These are phyloP conservation scores for Paraurostyla sp. DNA, from an alignment of 73 alveolate species.

Conservation along the genomic window DNA sequence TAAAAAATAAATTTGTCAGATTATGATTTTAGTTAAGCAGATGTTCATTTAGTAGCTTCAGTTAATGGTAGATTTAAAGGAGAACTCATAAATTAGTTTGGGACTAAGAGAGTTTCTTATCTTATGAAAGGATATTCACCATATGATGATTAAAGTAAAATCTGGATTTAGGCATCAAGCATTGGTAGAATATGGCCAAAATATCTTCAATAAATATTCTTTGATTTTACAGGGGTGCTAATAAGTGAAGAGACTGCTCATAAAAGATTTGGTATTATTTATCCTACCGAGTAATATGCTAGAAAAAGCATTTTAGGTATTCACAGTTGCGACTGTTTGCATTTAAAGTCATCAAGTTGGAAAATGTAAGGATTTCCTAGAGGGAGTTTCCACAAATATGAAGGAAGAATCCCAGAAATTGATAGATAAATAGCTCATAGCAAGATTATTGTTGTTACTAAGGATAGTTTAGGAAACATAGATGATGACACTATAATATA, in stretches of 20 bases:
- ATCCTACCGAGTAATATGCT: conserved; percentile 29
- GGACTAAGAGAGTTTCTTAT: conserved; percentile 25
- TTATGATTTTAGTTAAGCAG: conserved; percentile 63
- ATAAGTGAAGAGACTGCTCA: conserved; percentile 33
- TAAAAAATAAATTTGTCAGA: conserved; percentile 33
- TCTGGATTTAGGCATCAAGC: conserved; percentile 44
- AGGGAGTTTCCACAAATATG: conserved; percentile 22
- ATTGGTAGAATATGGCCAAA: conserved; percentile 53
- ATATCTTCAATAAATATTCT: not conserved
- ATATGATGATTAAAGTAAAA: conserved; percentile 4
- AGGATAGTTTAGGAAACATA: not conserved
- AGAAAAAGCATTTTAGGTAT: conserved; percentile 3
- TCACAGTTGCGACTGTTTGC: conserved; percentile 37
- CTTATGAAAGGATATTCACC: not conserved
- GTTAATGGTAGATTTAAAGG: conserved; percentile 67
- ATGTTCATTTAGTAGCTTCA: conserved; percentile 63
- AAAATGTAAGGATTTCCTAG: conserved; percentile 22
- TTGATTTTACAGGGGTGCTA: conserved; percentile 2
- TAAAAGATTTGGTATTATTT: conserved; percentile 31
- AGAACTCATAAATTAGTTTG: conserved; percentile 24
- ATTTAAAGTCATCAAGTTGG: conserved; percentile 28
- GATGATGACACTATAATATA: conserved; percentile 60
- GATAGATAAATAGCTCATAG: conserved; percentile 34
- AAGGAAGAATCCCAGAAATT: not conserved
- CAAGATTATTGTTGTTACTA: conserved; percentile 18